Evolutionary conservation across 495 filamentous ascomycete genomes (phyloP).

Genomic region (Clohesyomyces aquaticus): DNA sequence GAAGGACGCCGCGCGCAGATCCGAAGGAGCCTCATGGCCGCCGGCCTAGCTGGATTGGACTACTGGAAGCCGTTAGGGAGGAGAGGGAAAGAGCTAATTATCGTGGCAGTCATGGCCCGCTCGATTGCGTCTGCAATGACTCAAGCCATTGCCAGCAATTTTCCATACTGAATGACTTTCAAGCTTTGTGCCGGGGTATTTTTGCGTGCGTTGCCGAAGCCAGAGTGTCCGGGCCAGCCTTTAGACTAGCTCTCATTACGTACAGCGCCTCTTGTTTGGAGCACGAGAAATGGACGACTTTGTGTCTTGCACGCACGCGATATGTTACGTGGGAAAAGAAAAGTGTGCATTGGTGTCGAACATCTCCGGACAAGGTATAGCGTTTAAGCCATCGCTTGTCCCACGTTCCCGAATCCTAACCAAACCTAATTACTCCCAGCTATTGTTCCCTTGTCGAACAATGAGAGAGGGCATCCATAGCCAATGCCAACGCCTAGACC

Average conservation of each 20-base stretch:
- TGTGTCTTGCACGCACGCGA: neutral
- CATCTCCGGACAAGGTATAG: conserved; percentile 2
- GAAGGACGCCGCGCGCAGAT: conserved; percentile 6
- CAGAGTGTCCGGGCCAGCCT: neutral
- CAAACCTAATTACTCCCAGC: too few relatives aligned
- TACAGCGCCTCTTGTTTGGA: conserved; percentile 2
- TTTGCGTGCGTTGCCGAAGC: neutral
- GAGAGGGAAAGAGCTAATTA: neutral
- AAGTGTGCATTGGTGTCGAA: too few relatives aligned
- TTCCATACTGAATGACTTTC: neutral
- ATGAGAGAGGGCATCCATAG: too few relatives aligned
- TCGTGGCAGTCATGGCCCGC: neutral
- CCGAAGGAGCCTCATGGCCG: conserved; percentile 28
- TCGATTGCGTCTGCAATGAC: neutral
- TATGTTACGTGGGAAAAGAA: neutral
- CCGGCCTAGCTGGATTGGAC: conserved; percentile 7
- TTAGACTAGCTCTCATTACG: conserved; percentile 12
- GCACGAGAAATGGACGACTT: neutral
- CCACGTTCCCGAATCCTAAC: neutral
- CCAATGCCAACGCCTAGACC: too few relatives aligned
- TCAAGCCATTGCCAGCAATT: conserved; percentile 9
- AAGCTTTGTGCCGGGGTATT: conserved; percentile 1
- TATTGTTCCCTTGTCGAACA: too few relatives aligned
- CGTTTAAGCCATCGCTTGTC: neutral
- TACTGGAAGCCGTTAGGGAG: neutral